A percentile compares a stretch with the other conserved stretches of the same genome.
phyloP scores from a whole-genome alignment of 305 asterid genomes.

The Plantago coronopus region DNA sequence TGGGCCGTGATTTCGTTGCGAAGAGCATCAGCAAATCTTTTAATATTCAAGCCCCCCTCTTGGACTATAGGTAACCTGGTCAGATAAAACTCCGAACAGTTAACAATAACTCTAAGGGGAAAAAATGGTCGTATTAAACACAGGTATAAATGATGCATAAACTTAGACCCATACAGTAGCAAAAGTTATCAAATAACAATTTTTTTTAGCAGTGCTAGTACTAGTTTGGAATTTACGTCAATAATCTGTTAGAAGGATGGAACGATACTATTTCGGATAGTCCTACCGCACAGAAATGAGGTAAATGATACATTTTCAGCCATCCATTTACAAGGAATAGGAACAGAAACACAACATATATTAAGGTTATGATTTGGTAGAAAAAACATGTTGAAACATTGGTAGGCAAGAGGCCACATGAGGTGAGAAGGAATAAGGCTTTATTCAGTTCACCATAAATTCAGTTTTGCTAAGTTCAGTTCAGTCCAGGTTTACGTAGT shows the following conservation, averaged over 20 bases:
- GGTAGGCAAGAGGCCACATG: neutral
- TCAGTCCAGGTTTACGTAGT: no score
- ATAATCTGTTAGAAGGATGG: neutral
- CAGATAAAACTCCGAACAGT: slow-evolving; percentile 24
- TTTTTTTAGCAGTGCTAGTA: neutral
- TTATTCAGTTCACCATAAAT: no score
- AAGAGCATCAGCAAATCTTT: slow-evolving; percentile 59
- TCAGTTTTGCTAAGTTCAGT: no score
- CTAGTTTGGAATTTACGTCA: neutral
- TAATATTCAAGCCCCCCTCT: slow-evolving; percentile 38
- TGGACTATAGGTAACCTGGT: slow-evolving; percentile 58
- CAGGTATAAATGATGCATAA: neutral
- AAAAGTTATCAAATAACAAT: neutral
- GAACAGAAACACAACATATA: neutral
- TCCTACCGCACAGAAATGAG: no score
- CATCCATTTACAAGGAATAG: no score
- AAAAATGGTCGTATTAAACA: neutral
- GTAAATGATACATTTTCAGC: no score
- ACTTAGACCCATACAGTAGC: neutral
- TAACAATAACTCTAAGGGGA: slow-evolving; percentile 1
- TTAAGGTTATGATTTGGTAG: neutral
- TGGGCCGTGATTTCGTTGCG: slow-evolving; percentile 54
- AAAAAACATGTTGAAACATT: neutral
- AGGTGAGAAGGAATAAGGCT: slow-evolving; percentile 7
- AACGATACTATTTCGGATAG: neutral